Evolutionary conservation across 768 basidiomycete species (phyloP).

Genomic region (Leccinum broughii): DNA sequence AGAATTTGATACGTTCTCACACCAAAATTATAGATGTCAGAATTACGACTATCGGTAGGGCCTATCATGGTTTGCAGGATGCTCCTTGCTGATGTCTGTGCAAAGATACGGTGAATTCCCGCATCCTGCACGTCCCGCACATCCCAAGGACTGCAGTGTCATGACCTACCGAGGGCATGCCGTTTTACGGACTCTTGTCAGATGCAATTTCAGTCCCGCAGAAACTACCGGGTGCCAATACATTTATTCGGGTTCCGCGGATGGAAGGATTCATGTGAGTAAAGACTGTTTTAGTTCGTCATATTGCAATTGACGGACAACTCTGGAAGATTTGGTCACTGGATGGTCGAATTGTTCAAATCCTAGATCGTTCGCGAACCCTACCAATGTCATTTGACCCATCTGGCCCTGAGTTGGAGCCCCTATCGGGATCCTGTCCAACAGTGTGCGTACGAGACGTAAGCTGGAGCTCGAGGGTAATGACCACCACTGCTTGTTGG

Average conservation of each 20-base stretch:
- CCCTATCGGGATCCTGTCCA: conserved; percentile 28
- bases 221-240: conserved; percentile 93
- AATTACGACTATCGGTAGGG: conserved; percentile 84
- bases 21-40: conserved; percentile 53
- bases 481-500: background rate
- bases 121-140: conserved; percentile 58
- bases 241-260: conserved; percentile 90
- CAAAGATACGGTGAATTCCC: conserved; percentile 65
- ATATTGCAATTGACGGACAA: conserved; percentile 4
- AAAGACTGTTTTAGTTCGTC: conserved; percentile 1
- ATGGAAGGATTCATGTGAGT: conserved; percentile 81
- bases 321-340: conserved; percentile 83
- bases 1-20: conserved; percentile 59
- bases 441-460: conserved; percentile 84
- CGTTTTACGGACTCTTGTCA: conserved; percentile 87
- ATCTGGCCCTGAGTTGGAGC: conserved; percentile 54
- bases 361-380: conserved; percentile 77
- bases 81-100: conserved; percentile 11
- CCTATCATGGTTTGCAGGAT: background rate
- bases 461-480: conserved; percentile 87
- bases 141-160: conserved; percentile 89
- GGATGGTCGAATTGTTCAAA: conserved; percentile 82
- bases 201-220: conserved; percentile 93
- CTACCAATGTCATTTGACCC: conserved; percentile 73
- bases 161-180: conserved; percentile 95